These are phyloP conservation scores for Podaxis sp. DNA, from an alignment of 768 basidiomycete genomes.

Conservation along the genomic window DNA sequence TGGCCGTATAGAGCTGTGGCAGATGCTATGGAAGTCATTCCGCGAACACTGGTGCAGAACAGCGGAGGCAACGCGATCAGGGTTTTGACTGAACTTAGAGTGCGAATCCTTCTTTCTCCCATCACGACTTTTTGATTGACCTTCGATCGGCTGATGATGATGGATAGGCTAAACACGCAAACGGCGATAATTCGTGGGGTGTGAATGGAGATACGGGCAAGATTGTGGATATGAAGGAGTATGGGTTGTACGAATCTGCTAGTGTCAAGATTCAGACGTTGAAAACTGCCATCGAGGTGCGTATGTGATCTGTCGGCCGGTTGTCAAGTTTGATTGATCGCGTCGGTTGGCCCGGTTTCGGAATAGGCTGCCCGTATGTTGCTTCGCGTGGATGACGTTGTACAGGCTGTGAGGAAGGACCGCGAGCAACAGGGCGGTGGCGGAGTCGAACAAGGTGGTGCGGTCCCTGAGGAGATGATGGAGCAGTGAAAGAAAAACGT, in stretches of 20 bases:
- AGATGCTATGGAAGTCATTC: conserved; percentile 97
- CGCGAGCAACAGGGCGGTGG: conserved; percentile 53
- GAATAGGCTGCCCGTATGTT: conserved; percentile 82
- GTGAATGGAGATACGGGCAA: conserved; percentile 96
- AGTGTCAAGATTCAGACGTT: conserved; percentile 98
- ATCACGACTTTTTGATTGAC: not conserved
- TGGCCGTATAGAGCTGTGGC: conserved; percentile 92
- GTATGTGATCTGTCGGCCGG: conserved; percentile 17
- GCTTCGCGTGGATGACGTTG: conserved; percentile 91
- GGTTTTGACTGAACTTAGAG: conserved; percentile 89
- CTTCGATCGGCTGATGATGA: not conserved
- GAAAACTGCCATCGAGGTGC: conserved; percentile 94
- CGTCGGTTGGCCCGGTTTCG: conserved; percentile 2
- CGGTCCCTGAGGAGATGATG: conserved; percentile 56
- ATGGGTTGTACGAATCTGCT: conserved; percentile 93
- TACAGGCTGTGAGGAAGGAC: conserved; percentile 83
- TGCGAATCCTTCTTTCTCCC: conserved; percentile 34
- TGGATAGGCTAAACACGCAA: conserved; percentile 88
- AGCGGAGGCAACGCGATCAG: conserved; percentile 94
- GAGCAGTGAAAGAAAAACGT: conserved; percentile 17
- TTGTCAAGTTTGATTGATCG: not conserved
- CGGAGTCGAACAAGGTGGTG: conserved; percentile 33
- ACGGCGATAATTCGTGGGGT: conserved; percentile 88
- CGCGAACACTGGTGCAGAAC: conserved; percentile 93
- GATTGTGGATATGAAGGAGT: conserved; percentile 92